Evolutionary conservation across 2,329 filamentous ascomycete genomes (phyloP), one percentile per base, ranked within the genome.

Genomic region (Waltergamsia citrina): DNA sequence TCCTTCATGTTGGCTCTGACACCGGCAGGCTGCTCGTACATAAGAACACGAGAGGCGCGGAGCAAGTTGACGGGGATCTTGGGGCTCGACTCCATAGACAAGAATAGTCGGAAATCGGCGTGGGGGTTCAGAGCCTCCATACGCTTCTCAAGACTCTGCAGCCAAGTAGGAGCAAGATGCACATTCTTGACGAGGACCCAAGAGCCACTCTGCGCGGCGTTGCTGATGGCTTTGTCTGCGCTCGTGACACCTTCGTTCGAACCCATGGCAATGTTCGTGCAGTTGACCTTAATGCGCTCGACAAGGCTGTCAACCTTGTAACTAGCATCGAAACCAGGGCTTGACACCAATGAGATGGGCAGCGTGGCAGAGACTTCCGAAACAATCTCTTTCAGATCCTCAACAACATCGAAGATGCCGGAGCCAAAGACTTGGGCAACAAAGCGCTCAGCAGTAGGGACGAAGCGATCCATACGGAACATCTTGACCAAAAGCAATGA

Each of bases 101-200:
- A 63, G 75, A 98, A 98, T 20, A 98, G 68, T 31, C 92, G 75
- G 72, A 98, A 98, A 53, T 94, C 83, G 24, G 78, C 70, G 59
- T 96, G 86, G 19, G 93, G 88, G 52, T 94, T 95, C 51, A 98
- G 81, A 9, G 86, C 85, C 46, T 94, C 87, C 63, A 98, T 84
- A 29, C 90, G 80, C 70, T 98, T 98, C 66, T 98, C 90, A 12
- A 98, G 72, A 50, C 87, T 94, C 60, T 96, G 90, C 21, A 98
- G 68, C 93, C 93, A 98, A 10, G 86, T 85, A 2, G 92, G 87
- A 20, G 90, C 87, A 41, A 98, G 72, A 59, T 98, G 92, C 15
- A 98, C 92, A 65, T 98, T 98, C 75, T 98, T 98, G 71, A 98
- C 80, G 40, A 98, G 72, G 8, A 98, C 93, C 92, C 92, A 98